These are phyloP conservation scores for Conticribra guillardii DNA, from an alignment of 108 stramenopile species.

Conservation along the genomic window DNA sequence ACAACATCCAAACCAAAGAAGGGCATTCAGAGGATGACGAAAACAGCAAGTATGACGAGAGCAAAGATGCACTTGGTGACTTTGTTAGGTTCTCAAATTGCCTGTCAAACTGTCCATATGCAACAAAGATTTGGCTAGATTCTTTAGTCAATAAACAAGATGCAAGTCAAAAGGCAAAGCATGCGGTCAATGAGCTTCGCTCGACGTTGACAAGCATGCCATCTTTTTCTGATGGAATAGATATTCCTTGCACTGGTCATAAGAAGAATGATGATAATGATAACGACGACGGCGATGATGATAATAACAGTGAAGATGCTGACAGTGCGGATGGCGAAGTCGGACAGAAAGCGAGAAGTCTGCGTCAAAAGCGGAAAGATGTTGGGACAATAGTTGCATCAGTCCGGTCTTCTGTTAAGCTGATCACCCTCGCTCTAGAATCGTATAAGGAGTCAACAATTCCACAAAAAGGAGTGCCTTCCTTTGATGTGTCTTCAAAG, in stretches of 20 bases:
- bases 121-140: conserved; percentile 36
- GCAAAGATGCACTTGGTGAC: conserved; percentile 26
- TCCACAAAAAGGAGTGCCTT: conserved; percentile 6
- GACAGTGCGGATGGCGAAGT: conserved; percentile 4
- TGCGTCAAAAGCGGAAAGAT: conserved; percentile 33
- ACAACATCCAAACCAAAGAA: background rate
- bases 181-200: conserved; percentile 22
- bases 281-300: background rate
- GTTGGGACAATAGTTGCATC: conserved; percentile 27
- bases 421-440: conserved; percentile 38
- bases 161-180: conserved; percentile 14
- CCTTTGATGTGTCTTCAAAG: conserved; percentile 31
- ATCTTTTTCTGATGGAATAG: conserved; percentile 26
- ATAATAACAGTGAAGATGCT: background rate
- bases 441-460: conserved; percentile 25
- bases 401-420: conserved; percentile 34
- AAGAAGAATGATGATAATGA: conserved; percentile 42
- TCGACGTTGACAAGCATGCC: conserved; percentile 35
- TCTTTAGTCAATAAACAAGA: conserved; percentile 29
- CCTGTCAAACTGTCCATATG: conserved; percentile 31
- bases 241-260: conserved; percentile 9
- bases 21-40: conserved; percentile 8
- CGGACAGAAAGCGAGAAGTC: conserved; percentile 10
- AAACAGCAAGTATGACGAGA: conserved; percentile 12
- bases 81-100: conserved; percentile 40